These are phyloP conservation scores for Mallotus repandus DNA, from an alignment of 441 rosid species.

Conservation along the genomic window DNA sequence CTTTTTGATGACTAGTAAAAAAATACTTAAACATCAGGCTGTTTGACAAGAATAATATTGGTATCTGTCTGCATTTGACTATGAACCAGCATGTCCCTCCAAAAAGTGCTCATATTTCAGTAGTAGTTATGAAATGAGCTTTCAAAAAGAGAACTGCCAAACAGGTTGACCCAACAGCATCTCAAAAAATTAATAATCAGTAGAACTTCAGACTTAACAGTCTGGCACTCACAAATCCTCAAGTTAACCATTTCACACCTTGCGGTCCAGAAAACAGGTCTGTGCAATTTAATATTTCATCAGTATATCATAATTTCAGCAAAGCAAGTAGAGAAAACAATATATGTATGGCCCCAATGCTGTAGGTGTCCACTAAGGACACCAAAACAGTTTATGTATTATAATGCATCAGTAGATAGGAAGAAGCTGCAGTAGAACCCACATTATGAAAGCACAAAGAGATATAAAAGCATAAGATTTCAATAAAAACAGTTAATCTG, in stretches of 20 bases:
- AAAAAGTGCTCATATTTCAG: background rate
- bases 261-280: background rate
- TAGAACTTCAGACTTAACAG: conserved; percentile 1
- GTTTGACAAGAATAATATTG: background rate
- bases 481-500: background rate
- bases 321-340: background rate
- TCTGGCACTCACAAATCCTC: background rate
- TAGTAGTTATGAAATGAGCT: background rate
- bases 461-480: background rate
- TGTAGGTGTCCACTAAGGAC: background rate
- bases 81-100: background rate
- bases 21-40: background rate
- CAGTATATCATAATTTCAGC: background rate
- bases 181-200: background rate
- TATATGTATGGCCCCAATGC: background rate
- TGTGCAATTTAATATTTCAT: too few relatives aligned
- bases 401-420: background rate
- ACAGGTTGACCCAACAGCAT: background rate
- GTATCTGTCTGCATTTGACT: background rate
- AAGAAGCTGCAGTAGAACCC: background rate
- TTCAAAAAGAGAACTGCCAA: background rate
- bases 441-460: background rate
- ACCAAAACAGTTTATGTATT: background rate
- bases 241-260: background rate
- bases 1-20: background rate